Percentiles rank a stretch among this genome's conserved stretches.
These are phyloP conservation scores for Clavariopsis aquatica DNA, from an alignment of 495 filamentous ascomycete genomes.

Conservation along the genomic window DNA sequence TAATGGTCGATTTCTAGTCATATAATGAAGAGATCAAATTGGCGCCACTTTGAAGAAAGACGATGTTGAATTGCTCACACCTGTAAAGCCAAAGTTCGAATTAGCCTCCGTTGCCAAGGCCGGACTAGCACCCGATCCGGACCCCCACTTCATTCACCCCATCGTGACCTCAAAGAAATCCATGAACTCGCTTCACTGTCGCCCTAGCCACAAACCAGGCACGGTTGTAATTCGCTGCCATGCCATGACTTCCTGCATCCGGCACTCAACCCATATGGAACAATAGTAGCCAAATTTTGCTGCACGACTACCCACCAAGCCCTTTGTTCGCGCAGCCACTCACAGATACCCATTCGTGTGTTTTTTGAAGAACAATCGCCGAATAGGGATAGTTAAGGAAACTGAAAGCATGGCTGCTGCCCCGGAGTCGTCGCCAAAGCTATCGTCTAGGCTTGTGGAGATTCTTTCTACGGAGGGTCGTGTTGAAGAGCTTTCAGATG, in stretches of 20 bases:
- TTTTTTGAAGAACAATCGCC: constrained; percentile 19
- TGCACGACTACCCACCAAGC: constrained; percentile 3
- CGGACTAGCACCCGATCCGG: constrained; percentile 11
- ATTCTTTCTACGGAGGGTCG: not conserved
- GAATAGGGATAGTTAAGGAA: constrained; percentile 11
- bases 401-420: constrained; percentile 12
- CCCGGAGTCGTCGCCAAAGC: constrained; percentile 16
- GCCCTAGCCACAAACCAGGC: constrained; percentile 35
- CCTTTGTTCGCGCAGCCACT: constrained; percentile 28
- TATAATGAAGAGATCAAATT: too few species aligned
- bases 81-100: constrained; percentile 38
- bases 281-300: constrained; percentile 32
- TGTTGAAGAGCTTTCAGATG: constrained; percentile 28
- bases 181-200: constrained; percentile 17
- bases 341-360: constrained; percentile 28
- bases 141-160: too few species aligned
- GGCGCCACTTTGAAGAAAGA: too few species aligned
- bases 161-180: too few species aligned
- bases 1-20: too few species aligned
- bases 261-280: constrained; percentile 9
- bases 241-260: constrained; percentile 7
- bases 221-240: not conserved
- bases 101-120: constrained; percentile 36
- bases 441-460: not conserved
- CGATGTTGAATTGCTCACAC: constrained; percentile 42